A percentile compares a stretch with the other conserved stretches of the same genome.
Conservation (phyloP, 208 protist genomes). For the Porcisia hertigi region DNA sequence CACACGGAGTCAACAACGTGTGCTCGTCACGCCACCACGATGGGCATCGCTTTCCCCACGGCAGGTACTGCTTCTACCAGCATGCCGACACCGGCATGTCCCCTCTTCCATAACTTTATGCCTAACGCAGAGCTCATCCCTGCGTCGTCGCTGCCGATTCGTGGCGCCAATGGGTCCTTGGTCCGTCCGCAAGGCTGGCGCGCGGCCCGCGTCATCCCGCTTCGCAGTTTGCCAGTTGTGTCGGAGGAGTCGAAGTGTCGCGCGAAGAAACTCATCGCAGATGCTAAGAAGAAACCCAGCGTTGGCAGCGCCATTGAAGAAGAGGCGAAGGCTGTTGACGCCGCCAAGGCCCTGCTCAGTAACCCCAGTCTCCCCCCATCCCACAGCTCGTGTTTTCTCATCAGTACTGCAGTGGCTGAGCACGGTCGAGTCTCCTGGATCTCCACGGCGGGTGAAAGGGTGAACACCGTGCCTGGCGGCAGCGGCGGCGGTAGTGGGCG, state of each 20-base stretch:
- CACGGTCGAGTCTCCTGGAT: constrained; percentile 18
- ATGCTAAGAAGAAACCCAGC: constrained; percentile 6
- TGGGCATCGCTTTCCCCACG: constrained; percentile 15
- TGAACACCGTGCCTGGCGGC: not conserved
- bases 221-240: constrained; percentile 28
- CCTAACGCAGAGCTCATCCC: constrained; percentile 29
- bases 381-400: constrained; percentile 30
- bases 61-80: not conserved
- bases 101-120: constrained; percentile 37
- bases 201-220: constrained; percentile 32
- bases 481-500: not conserved
- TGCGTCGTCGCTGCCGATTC: constrained; percentile 23
- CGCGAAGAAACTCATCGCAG: constrained; percentile 16
- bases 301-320: constrained; percentile 8
- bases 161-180: constrained; percentile 7
- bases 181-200: constrained; percentile 30
- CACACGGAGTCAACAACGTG: not conserved
- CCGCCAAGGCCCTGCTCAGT: constrained; percentile 20
- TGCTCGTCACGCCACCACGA: not conserved
- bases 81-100: constrained; percentile 14
- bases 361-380: constrained; percentile 27
- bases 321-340: constrained; percentile 16
- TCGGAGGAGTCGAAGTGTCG: constrained; percentile 12
- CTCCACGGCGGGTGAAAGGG: constrained; percentile 1
- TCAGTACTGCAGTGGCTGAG: constrained; percentile 33